Conservation (phyloP, 352 stramenopile species). For the Pythium vanterpoolii region DNA sequence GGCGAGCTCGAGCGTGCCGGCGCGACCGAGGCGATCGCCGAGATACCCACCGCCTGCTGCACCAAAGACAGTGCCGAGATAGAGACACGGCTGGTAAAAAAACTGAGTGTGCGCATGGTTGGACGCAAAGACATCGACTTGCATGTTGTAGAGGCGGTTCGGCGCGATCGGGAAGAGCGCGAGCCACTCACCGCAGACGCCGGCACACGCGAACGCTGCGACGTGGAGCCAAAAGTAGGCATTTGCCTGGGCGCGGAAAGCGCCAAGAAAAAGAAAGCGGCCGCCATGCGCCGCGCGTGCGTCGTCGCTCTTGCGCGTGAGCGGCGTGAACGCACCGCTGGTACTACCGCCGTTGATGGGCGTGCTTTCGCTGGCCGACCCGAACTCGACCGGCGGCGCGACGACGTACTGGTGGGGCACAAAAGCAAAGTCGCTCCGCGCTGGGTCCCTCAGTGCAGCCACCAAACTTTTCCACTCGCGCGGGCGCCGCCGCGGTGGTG, state of each 20-base stretch:
- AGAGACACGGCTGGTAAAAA: slow-evolving; percentile 65
- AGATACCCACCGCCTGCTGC: slow-evolving; percentile 53
- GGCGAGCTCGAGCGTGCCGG: slow-evolving; percentile 68
- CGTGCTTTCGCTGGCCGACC: slow-evolving; percentile 55
- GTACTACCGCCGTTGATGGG: slow-evolving; percentile 39
- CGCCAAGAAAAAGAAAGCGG: background rate
- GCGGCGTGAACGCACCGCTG: slow-evolving; percentile 9
- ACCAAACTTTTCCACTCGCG: slow-evolving; percentile 61
- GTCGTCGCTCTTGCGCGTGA: background rate
- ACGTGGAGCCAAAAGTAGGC: slow-evolving; percentile 64
- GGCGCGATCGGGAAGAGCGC: slow-evolving; percentile 70
- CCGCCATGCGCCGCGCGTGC: background rate
- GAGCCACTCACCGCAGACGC: slow-evolving; percentile 51
- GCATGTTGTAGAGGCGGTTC: slow-evolving; percentile 76
- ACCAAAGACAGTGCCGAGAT: slow-evolving; percentile 60
- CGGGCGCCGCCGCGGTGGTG: slow-evolving; percentile 3
- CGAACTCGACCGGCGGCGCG: slow-evolving; percentile 33
- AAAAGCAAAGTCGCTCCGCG: slow-evolving; percentile 78
- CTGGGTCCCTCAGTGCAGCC: slow-evolving; percentile 55
- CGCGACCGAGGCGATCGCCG: slow-evolving; percentile 58
- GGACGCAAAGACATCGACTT: slow-evolving; percentile 79
- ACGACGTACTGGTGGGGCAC: slow-evolving; percentile 78
- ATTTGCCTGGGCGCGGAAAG: slow-evolving; percentile 29
- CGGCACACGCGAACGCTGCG: slow-evolving; percentile 38
- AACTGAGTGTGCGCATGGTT: slow-evolving; percentile 65